Base-by-base conservation (phyloP, 2,329 filamentous ascomycete species). In the Aspergillus sp. region DNA sequence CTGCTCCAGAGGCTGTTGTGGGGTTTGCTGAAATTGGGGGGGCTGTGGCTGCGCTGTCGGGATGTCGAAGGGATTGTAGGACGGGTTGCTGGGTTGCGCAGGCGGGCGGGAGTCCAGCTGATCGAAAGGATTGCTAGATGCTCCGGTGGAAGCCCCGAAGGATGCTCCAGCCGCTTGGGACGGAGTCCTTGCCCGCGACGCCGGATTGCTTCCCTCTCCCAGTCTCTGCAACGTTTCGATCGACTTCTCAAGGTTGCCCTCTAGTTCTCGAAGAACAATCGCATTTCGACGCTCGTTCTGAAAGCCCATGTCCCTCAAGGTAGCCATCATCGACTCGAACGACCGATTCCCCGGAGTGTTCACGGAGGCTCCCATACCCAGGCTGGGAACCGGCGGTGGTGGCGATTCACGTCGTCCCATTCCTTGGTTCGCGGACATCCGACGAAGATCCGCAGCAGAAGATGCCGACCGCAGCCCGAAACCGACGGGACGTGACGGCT, bases 291-390 rank as follows among this genome's bases (percentile, higher is more conserved):
- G 90, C 47, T 89, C 87, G 71, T 99, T 92, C 4, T 80, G 81
- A 69, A 99, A 99, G 0, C 95, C 95, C 92, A 98, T 96, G 58
- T 97, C 92, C 57, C 87, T 85, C 58, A 99, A 78, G 55, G 86
- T 87, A 3, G 82, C 81, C 72, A 98, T 77, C 74, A 98, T 98
- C 53, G 84, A 82, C 49, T 96, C 91, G 56, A 88, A 83, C 66
- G 67, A 80, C 61, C 56, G 63, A 16, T 65, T 76, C 68, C 59
- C 70, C 45, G 75, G 79, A 60, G 80, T 78, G 29, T 73, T 84
- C 26, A 95, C 80, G 51, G 85, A 87, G 11, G 87, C 86, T 3
- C 90, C 90, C 72, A 94, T 91, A 32, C 65, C 67, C 50, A 72
- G 70, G 57, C 69, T 65, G 36, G 61, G 61, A 31, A 70, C 54